These are phyloP conservation scores for Alternaria rosae DNA, from an alignment of 2,329 filamentous ascomycete species.

Conservation along the genomic window DNA sequence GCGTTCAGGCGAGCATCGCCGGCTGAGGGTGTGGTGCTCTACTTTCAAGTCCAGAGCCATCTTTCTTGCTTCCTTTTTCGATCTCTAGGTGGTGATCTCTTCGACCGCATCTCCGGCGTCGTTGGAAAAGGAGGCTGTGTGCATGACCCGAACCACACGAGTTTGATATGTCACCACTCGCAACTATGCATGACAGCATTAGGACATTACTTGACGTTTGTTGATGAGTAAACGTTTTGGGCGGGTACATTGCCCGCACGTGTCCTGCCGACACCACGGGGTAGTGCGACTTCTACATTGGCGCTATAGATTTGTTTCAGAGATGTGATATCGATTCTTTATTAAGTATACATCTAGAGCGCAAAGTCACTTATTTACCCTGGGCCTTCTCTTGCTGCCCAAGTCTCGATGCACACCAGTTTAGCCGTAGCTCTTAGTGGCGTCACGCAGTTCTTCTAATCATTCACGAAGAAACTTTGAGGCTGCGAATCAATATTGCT, in stretches of 20 bases:
- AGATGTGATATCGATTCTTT: background rate
- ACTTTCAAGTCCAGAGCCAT: background rate
- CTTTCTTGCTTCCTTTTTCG: background rate
- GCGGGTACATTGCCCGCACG: background rate
- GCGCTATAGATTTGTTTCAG: background rate
- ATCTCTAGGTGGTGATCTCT: background rate
- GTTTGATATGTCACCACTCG: background rate
- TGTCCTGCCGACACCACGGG: background rate
- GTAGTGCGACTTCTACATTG: background rate
- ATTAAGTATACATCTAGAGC: background rate
- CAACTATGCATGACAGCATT: background rate
- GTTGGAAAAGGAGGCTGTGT: background rate
- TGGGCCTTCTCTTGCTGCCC: background rate
- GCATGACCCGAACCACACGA: background rate
- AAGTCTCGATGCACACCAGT: background rate
- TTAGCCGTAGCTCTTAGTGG: background rate
- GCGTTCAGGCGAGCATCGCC: background rate
- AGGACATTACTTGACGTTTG: background rate
- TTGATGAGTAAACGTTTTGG: background rate
- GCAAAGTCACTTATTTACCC: background rate
- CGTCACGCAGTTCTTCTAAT: background rate
- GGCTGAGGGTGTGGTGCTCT: background rate
- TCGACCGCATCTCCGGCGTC: background rate
- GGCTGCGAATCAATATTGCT: background rate
- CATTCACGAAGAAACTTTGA: background rate